Base-by-base conservation (phyloP, 1,139 yeast species). In the Kodamaea ohmeri region DNA sequence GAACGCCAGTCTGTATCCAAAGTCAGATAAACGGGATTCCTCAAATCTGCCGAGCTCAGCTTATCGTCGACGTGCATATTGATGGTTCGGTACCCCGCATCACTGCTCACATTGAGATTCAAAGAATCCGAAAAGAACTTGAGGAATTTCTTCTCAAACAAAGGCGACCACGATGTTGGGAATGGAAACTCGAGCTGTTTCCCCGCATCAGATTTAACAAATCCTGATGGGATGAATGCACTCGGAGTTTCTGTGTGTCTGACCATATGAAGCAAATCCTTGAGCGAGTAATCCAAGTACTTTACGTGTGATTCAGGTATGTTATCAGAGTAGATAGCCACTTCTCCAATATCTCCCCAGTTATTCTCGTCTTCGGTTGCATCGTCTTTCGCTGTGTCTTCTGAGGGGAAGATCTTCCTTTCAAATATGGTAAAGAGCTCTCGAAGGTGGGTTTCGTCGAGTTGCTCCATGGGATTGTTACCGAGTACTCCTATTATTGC, bases 81-180 rank as follows among this genome's bases (percentile, higher is more conserved):
- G 9, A 70, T 61, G 28, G 46, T 55, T 4, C 71, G 55, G 39
- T 45, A 60, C 1, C 75, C 75, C 18, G 46, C 41, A 8, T 54
- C 53, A 27, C 58, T 52, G 13, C 46, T 50, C 3, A 63, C 52
- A 8, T 49, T 45, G 36, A 68, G 46, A 24, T 58, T 56, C 16
- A 59, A 50, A 4, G 46, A 47, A 1, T 50, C 49, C 19, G 53
- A 54, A 34, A 65, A 49, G 25, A 50, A 49, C 15, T 46, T 46
- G 28, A 60, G 48, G 39, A 56, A 50, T 17, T 52, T 49, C 17
- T 47, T 53, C 2, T 64, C 57, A 6, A 64, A 54, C 14, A 71
- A 48, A 1, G 74, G 71, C 1, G 60, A 50, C 76, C 76, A 71
- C 6, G 65, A 55, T 31, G 63, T 49, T 0, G 76, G 76, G 16